A percentile compares a stretch with the other conserved stretches of the same genome.
Evolutionary conservation across 2,329 filamentous ascomycete species (phyloP).

Genomic region (Beauveria scarabaeidicola): DNA sequence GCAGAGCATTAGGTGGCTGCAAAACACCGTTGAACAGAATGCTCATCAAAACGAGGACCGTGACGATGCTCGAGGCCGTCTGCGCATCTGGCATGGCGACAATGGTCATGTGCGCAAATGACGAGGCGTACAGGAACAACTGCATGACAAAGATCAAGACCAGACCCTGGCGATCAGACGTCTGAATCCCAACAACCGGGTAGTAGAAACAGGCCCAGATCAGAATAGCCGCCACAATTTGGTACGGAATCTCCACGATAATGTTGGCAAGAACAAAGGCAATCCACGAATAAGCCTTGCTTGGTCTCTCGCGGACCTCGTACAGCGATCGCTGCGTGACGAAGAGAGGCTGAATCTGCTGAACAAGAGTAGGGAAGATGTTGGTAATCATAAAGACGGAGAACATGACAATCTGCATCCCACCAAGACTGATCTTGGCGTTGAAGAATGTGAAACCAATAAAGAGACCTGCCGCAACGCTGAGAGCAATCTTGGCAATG

Average conservation of each 20-base stretch:
- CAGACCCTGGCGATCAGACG: slow-evolving; percentile 49
- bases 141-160: slow-evolving; percentile 57
- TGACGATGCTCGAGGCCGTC: slow-evolving; percentile 56
- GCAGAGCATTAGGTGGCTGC: slow-evolving; percentile 47
- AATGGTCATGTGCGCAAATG: slow-evolving; percentile 68
- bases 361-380: slow-evolving; percentile 62
- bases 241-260: slow-evolving; percentile 64
- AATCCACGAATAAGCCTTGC: slow-evolving; percentile 67
- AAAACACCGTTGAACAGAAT: slow-evolving; percentile 58
- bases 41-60: slow-evolving; percentile 49
- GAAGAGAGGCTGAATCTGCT: slow-evolving; percentile 71
- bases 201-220: slow-evolving; percentile 63
- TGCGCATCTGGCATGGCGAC: slow-evolving; percentile 60
- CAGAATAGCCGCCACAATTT: slow-evolving; percentile 54
- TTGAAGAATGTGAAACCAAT: slow-evolving; percentile 66
- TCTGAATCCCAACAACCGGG: slow-evolving; percentile 42
- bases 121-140: slow-evolving; percentile 62
- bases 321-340: slow-evolving; percentile 66
- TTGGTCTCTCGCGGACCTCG: slow-evolving; percentile 67
- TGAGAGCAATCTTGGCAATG: slow-evolving; percentile 61
- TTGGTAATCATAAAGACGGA: slow-evolving; percentile 67
- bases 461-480: slow-evolving; percentile 53
- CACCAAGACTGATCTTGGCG: slow-evolving; percentile 47
- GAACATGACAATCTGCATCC: slow-evolving; percentile 70
- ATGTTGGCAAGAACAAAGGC: slow-evolving; percentile 66